Evolutionary conservation across 2,329 filamentous ascomycete species (phyloP).

Genomic region (Aspergillus tanneri): DNA sequence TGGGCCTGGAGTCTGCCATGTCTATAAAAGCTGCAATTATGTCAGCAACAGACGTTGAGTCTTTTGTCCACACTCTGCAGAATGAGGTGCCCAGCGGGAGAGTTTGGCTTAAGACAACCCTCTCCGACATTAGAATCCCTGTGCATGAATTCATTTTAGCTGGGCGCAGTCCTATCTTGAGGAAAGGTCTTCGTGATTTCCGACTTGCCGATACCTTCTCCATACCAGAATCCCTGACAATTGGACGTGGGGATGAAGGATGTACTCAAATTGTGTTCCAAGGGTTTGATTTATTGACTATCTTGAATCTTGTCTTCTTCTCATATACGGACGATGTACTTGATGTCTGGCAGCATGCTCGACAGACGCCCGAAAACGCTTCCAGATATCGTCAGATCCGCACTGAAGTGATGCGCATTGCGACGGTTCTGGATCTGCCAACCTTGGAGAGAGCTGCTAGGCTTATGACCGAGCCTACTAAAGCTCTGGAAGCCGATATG

Average conservation of each 20-base stretch:
- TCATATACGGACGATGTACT: constrained; percentile 76
- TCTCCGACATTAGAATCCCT: constrained; percentile 71
- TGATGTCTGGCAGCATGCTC: constrained; percentile 82
- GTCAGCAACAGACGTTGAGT: constrained; percentile 48
- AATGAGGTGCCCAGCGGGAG: constrained; percentile 29
- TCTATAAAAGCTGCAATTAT: constrained; percentile 45
- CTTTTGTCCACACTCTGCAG: constrained; percentile 32
- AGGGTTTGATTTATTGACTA: constrained; percentile 70
- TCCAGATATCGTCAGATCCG: constrained; percentile 77
- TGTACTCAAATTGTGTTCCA: constrained; percentile 64
- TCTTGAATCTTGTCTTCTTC: constrained; percentile 78
- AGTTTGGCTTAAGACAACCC: constrained; percentile 53
- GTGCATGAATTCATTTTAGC: constrained; percentile 78
- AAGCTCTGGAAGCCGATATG: constrained; percentile 68
- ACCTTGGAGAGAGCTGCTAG: constrained; percentile 75
- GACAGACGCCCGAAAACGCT: constrained; percentile 63
- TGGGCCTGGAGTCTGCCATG: constrained; percentile 20
- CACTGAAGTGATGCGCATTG: constrained; percentile 82
- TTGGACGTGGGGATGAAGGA: constrained; percentile 58
- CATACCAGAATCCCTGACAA: constrained; percentile 60
- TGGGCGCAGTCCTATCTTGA: constrained; percentile 69
- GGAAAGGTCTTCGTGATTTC: constrained; percentile 60
- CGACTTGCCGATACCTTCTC: constrained; percentile 55
- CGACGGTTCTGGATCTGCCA: constrained; percentile 66
- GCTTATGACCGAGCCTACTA: constrained; percentile 66